Conservation (phyloP, 2,329 filamentous ascomycete species). For the Ilyonectria mors-panacis region DNA sequence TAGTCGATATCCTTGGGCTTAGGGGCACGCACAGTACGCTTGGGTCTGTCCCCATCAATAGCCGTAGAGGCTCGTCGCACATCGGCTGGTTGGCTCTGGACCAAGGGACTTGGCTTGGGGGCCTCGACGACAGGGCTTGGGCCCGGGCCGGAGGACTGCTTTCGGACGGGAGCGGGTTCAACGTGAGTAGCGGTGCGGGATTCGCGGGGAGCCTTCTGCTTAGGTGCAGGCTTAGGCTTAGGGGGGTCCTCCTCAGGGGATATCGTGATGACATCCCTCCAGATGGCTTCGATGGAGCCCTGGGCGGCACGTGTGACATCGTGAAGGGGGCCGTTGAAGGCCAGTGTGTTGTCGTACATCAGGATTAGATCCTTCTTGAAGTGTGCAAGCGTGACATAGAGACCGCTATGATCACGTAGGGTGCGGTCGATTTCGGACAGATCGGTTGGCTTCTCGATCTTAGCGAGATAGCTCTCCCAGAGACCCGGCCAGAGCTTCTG, state of each 20-base stretch:
- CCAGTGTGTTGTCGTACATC: conserved; percentile 83
- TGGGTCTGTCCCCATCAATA: conserved; percentile 83
- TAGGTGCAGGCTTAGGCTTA: conserved; percentile 67
- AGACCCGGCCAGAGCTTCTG: conserved; percentile 81
- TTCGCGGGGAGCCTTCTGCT: conserved; percentile 56
- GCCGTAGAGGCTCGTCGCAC: conserved; percentile 84
- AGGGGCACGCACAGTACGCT: conserved; percentile 93
- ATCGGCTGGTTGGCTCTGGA: conserved; percentile 43
- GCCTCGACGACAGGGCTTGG: conserved; percentile 48
- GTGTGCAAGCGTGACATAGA: conserved; percentile 78
- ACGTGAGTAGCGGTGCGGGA: conserved; percentile 47
- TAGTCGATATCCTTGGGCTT: conserved; percentile 95
- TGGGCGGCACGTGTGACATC: conserved; percentile 74
- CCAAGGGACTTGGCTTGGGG: conserved; percentile 36
- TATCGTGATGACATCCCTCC: conserved; percentile 61
- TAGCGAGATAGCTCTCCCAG: conserved; percentile 79
- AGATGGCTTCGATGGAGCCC: conserved; percentile 70
- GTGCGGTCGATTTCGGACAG: conserved; percentile 86
- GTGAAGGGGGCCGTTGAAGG: conserved; percentile 88
- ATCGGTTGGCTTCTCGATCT: conserved; percentile 85
- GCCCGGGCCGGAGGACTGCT: conserved; percentile 50
- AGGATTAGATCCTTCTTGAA: conserved; percentile 83
- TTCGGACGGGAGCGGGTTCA: conserved; percentile 44
- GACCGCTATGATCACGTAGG: conserved; percentile 73
- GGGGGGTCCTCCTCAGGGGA: conserved; percentile 67